A percentile compares a stretch with the other conserved stretches of the same genome.
phyloP scores from a whole-genome alignment of 73 alveolate species.

The Halteria grandinella region DNA sequence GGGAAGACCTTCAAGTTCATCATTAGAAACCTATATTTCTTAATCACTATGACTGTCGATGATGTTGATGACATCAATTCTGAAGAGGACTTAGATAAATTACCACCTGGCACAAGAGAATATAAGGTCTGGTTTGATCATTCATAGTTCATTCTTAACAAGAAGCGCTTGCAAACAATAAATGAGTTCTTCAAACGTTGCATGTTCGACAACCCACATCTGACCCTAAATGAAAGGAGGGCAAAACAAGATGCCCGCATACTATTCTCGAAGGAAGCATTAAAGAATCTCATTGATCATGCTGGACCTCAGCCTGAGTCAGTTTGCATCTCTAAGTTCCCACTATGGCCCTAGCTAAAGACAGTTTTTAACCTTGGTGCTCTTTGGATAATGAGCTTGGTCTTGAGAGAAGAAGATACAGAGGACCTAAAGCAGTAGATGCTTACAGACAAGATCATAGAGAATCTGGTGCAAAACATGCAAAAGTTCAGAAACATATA shows the following conservation, averaged over 20 bases:
- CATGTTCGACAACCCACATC: constrained; percentile 41
- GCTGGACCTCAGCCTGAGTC: neutral
- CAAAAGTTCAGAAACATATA: constrained; percentile 19
- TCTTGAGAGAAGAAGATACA: constrained; percentile 27
- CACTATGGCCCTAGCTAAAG: constrained; percentile 26
- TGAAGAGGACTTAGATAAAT: no score
- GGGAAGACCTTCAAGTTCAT: constrained; percentile 26
- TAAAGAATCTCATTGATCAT: constrained; percentile 20
- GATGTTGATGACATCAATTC: no score
- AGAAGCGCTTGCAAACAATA: no score
- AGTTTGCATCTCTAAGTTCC: no score
- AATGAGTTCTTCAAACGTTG: constrained; percentile 18
- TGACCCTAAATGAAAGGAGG: constrained; percentile 7
- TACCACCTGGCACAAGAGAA: no score
- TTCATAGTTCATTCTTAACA: no score
- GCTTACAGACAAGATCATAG: neutral
- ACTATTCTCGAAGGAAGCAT: constrained; percentile 15
- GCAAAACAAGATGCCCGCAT: constrained; percentile 9
- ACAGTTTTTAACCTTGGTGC: constrained; percentile 29
- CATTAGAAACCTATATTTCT: constrained; percentile 41
- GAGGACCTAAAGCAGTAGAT: neutral
- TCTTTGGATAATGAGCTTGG: neutral
- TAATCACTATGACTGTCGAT: neutral
- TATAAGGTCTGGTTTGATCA: no score
- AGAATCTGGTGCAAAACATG: constrained; percentile 4